These are phyloP conservation scores for Chalciporus pseudorubinellus DNA, from an alignment of 768 basidiomycete species.

Conservation along the genomic window DNA sequence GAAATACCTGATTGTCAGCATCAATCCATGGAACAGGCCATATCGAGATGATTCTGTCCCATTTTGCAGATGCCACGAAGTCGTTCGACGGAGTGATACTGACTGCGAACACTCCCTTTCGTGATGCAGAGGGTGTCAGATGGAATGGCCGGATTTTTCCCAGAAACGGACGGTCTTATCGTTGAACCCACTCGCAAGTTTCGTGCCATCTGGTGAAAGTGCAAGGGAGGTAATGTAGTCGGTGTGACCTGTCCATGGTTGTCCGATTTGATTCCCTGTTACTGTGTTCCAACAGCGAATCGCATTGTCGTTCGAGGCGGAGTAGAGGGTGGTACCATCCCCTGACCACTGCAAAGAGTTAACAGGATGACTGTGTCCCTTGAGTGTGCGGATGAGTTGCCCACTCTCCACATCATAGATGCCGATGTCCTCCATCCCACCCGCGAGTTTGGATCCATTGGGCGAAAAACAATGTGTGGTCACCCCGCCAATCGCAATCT, in stretches of 20 bases:
- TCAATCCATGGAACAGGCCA: neutral
- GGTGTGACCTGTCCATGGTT: neutral
- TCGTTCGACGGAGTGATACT: neutral
- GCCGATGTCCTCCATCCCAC: neutral
- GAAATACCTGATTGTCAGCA: neutral
- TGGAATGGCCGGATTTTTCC: neutral
- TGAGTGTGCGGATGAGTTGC: neutral
- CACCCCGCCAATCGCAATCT: neutral
- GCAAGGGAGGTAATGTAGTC: neutral
- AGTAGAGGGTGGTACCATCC: conserved; percentile 4
- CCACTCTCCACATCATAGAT: neutral
- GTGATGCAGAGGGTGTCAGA: neutral
- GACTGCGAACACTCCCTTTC: neutral
- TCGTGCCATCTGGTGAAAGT: neutral
- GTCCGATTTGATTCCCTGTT: neutral
- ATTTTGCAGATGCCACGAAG: neutral
- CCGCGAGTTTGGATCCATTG: neutral
- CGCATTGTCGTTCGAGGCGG: neutral
- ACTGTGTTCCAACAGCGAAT: neutral
- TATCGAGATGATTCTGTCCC: neutral
- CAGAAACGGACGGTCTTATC: neutral
- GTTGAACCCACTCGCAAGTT: neutral
- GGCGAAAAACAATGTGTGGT: neutral
- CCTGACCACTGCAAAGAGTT: conserved; percentile 2
- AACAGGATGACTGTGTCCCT: neutral